A percentile compares a stretch with the other conserved stretches of the same genome.
Conservation (phyloP, 2,329 filamentous ascomycete species). For the Tolypocladium cylindrosporum region DNA sequence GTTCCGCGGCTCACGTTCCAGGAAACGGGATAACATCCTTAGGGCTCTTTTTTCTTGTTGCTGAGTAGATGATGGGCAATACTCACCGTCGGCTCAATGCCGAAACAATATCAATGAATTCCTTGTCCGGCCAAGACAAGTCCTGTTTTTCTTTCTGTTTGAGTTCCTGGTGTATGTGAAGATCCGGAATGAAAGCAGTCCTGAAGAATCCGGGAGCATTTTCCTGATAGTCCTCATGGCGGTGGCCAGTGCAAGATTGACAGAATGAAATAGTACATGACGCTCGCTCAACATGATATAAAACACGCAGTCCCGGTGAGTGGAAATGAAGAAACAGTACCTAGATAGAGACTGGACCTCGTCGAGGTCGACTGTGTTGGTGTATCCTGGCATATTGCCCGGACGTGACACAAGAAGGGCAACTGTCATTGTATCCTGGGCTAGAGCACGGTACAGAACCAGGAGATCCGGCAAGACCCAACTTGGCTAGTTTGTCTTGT, state of each 20-base stretch:
- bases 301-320: conserved; percentile 32
- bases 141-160: conserved; percentile 7
- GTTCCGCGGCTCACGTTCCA: not conserved
- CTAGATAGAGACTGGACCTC: conserved; percentile 51
- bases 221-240: not conserved
- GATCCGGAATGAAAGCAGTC: not conserved
- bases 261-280: conserved; percentile 3
- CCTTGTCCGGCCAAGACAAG: conserved; percentile 8
- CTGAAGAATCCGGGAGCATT: not conserved
- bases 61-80: not conserved
- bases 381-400: conserved; percentile 45
- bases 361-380: conserved; percentile 42
- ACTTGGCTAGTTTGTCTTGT: conserved; percentile 14
- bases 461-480: conserved; percentile 16
- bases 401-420: conserved; percentile 36
- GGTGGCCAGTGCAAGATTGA: not conserved
- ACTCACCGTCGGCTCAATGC: conserved; percentile 1
- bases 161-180: not conserved
- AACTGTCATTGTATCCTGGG: conserved; percentile 38
- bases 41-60: not conserved
- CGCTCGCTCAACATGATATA: conserved; percentile 10
- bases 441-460: conserved; percentile 15
- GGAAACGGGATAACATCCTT: not conserved
- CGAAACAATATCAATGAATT: not conserved
- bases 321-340: conserved; percentile 44